A percentile compares a stretch with the other conserved stretches of the same genome.
These are phyloP conservation scores for Pogostemon cablin DNA, from an alignment of 257 asterid genomes.

Conservation along the genomic window DNA sequence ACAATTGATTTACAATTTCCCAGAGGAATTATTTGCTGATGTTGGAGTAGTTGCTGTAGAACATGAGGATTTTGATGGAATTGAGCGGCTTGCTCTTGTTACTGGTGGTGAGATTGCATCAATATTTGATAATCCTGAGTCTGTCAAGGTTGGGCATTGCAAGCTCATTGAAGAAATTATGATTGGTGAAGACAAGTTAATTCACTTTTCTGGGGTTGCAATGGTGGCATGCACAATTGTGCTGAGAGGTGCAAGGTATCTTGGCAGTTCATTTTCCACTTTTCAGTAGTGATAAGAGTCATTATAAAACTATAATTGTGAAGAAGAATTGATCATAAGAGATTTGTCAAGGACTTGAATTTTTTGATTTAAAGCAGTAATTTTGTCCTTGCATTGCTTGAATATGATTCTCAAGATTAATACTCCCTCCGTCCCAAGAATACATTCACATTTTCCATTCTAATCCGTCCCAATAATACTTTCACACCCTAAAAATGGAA, in stretches of 20 bases:
- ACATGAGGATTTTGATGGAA: conserved; percentile 98
- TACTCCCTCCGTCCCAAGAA: too few species aligned
- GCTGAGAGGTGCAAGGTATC: conserved; percentile 88
- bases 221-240: conserved; percentile 99
- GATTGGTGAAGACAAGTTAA: conserved; percentile 97
- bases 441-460: too few species aligned
- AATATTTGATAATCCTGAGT: conserved; percentile 93
- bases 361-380: too few species aligned
- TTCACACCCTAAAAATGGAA: too few species aligned
- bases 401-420: neutral
- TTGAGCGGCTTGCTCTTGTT: conserved; percentile 87
- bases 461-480: too few species aligned
- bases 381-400: neutral
- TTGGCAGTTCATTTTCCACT: neutral
- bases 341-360: too few species aligned
- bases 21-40: conserved; percentile 97
- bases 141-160: conserved; percentile 94
- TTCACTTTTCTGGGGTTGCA: conserved; percentile 95
- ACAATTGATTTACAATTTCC: conserved; percentile 93
- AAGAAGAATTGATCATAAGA: neutral
- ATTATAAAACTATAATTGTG: neutral
- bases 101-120: conserved; percentile 97
- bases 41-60: conserved; percentile 95
- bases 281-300: conserved; percentile 6
- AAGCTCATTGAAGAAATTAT: conserved; percentile 92